Evolutionary conservation across 331 rosid genomes (phyloP).

Genomic region (Saraca asoca): DNA sequence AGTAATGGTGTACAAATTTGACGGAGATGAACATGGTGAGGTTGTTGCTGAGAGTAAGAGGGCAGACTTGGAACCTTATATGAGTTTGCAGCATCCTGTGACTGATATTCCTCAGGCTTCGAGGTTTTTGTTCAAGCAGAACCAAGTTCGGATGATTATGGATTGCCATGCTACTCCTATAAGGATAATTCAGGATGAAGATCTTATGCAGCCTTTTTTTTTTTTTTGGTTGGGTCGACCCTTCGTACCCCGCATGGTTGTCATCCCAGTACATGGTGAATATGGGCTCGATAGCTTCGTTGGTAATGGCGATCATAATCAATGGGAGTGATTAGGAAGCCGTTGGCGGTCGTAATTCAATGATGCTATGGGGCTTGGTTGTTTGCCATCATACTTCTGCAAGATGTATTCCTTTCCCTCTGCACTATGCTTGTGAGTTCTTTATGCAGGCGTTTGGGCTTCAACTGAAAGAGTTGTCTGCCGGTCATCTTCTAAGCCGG

Average conservation of each 20-base stretch:
- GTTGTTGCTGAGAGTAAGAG: constrained; percentile 90
- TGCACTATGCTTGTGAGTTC: constrained; percentile 93
- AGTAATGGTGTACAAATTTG: constrained; percentile 93
- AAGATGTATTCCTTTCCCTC: constrained; percentile 81
- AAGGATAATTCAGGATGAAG: constrained; percentile 68
- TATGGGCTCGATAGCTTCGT: constrained; percentile 87
- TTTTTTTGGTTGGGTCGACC: constrained; percentile 91
- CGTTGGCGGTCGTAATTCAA: constrained; percentile 51
- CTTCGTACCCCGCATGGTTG: constrained; percentile 96
- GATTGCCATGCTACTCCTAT: constrained; percentile 77
- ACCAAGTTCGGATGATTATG: constrained; percentile 90
- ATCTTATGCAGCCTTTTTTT: constrained; percentile 75
- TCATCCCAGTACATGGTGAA: constrained; percentile 93
- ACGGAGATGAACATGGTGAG: constrained; percentile 97
- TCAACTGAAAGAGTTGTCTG: no score
- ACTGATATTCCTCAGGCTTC: constrained; percentile 98
- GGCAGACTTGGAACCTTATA: constrained; percentile 79
- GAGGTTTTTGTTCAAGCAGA: constrained; percentile 92
- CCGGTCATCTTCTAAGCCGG: no score
- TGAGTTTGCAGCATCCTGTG: constrained; percentile 93
- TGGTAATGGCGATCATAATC: constrained; percentile 84
- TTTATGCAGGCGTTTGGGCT: constrained; percentile 97
- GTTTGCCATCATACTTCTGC: constrained; percentile 95
- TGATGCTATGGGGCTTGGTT: constrained; percentile 93
- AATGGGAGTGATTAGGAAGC: constrained; percentile 73